A percentile compares a stretch with the other conserved stretches of the same genome.
Conservation (phyloP, 352 stramenopile species). For the Hyaloperonospora brassicae region DNA sequence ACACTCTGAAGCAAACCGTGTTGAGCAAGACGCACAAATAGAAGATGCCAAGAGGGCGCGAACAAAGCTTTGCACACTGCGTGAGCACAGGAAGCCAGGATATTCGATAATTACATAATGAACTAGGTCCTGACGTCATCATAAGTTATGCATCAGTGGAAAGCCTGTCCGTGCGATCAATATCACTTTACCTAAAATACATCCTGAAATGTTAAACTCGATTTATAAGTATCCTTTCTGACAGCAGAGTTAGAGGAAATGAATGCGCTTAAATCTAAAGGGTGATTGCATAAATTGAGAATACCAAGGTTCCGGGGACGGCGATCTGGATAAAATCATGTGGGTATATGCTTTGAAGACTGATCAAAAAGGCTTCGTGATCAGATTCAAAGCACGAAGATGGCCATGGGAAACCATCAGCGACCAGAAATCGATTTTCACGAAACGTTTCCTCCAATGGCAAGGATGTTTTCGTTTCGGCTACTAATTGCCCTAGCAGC, state of each 20-base stretch:
- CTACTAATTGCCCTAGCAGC: not conserved
- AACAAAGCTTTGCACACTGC: no score
- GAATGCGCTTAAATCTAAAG: not conserved
- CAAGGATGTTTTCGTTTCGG: not conserved
- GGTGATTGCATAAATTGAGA: no score
- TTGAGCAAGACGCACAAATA: no score
- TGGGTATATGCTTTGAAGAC: constrained; percentile 4
- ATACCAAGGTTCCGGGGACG: constrained; percentile 1
- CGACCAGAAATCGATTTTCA: constrained; percentile 6
- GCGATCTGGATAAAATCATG: constrained; percentile 1
- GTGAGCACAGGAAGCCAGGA: no score
- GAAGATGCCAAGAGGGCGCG: no score
- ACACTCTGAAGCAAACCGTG: no score
- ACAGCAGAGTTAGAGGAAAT: constrained; percentile 8
- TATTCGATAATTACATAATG: no score
- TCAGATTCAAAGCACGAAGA: not conserved
- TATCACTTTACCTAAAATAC: no score
- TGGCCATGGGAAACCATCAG: constrained; percentile 1
- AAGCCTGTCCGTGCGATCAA: no score
- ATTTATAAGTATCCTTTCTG: constrained; percentile 1
- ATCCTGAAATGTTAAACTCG: not conserved
- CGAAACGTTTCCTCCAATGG: not conserved
- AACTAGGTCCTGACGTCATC: no score
- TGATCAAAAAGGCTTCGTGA: not conserved
- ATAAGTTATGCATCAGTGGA: no score